Percentiles rank a stretch among this genome's conserved stretches.
Conservation (phyloP, 192 early-diverging fungal species). For the Pilaira anomala region DNA sequence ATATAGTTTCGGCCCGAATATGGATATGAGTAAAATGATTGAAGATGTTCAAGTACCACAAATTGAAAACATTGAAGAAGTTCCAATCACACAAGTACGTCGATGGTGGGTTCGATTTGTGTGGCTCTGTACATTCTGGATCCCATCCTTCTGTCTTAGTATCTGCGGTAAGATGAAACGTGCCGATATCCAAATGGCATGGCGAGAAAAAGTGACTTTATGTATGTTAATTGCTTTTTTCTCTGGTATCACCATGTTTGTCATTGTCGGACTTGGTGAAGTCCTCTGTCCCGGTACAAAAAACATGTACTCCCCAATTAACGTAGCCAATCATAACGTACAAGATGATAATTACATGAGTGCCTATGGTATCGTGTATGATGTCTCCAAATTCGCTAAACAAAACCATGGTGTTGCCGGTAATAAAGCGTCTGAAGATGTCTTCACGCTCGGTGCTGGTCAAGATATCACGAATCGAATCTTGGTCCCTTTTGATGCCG, state of each 20-base stretch:
- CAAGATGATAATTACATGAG: slow-evolving; percentile 58
- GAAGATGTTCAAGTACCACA: slow-evolving; percentile 32
- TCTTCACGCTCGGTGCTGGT: slow-evolving; percentile 52
- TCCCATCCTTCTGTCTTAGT: slow-evolving; percentile 56
- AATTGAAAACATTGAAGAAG: slow-evolving; percentile 50
- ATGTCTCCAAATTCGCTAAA: slow-evolving; percentile 60
- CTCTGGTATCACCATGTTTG: slow-evolving; percentile 80
- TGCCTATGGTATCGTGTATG: slow-evolving; percentile 63
- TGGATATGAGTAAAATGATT: slow-evolving; percentile 42
- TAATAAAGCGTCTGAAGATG: slow-evolving; percentile 33
- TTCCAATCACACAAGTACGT: slow-evolving; percentile 48
- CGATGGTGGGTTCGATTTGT: slow-evolving; percentile 73
- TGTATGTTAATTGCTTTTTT: slow-evolving; percentile 82
- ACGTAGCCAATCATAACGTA: slow-evolving; percentile 56
- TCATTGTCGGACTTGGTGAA: slow-evolving; percentile 81
- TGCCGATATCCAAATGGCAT: slow-evolving; percentile 91
- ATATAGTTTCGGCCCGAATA: slow-evolving; percentile 38
- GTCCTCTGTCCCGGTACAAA: slow-evolving; percentile 80
- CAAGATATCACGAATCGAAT: slow-evolving; percentile 62
- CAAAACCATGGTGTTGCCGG: slow-evolving; percentile 52
- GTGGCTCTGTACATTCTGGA: slow-evolving; percentile 88
- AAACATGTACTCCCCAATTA: slow-evolving; percentile 54
- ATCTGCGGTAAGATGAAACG: slow-evolving; percentile 79
- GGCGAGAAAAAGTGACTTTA: slow-evolving; percentile 89
- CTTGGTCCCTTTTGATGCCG: slow-evolving; percentile 48